These are phyloP conservation scores for Aspergillaceae sp. DNA, from an alignment of 2,329 filamentous ascomycete species.

Conservation along the genomic window DNA sequence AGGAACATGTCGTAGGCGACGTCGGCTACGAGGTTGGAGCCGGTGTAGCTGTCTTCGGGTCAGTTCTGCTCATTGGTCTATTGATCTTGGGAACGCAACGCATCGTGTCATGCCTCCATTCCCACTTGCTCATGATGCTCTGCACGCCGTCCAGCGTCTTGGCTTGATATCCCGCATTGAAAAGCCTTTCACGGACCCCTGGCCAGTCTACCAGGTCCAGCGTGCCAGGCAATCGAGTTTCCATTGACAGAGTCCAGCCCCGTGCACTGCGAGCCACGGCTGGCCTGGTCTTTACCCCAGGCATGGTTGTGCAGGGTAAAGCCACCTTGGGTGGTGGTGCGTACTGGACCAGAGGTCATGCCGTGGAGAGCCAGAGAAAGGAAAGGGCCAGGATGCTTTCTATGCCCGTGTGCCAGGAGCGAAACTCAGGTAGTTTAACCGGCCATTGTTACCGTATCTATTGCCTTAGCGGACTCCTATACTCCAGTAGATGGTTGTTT, in stretches of 20 bases:
- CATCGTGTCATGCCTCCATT: conserved; percentile 30
- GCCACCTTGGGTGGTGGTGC: conserved; percentile 28
- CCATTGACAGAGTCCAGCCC: conserved; percentile 30
- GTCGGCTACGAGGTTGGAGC: conserved; percentile 45
- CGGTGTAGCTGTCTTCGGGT: conserved; percentile 35
- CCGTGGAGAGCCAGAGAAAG: conserved; percentile 17
- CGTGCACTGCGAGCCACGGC: conserved; percentile 37
- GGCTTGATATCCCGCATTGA: conserved; percentile 34
- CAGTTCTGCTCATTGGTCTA: too few species aligned
- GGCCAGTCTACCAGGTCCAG: conserved; percentile 38
- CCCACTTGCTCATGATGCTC: conserved; percentile 39
- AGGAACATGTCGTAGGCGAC: conserved; percentile 58
- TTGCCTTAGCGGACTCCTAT: too few species aligned
- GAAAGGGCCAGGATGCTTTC: conserved; percentile 10
- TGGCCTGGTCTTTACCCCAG: conserved; percentile 37
- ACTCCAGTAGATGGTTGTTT: too few species aligned
- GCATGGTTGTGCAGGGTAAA: conserved; percentile 49
- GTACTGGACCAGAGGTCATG: conserved; percentile 34
- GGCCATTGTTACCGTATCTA: background rate
- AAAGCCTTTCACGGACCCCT: conserved; percentile 39
- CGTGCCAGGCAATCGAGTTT: conserved; percentile 35
- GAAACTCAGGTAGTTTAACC: background rate
- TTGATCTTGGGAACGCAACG: too few species aligned
- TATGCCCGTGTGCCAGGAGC: background rate
- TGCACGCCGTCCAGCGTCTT: conserved; percentile 27